A percentile compares a stretch with the other conserved stretches of the same genome.
Evolutionary conservation across 306 rosid species (phyloP).

Genomic region (Fragaria vesca): DNA sequence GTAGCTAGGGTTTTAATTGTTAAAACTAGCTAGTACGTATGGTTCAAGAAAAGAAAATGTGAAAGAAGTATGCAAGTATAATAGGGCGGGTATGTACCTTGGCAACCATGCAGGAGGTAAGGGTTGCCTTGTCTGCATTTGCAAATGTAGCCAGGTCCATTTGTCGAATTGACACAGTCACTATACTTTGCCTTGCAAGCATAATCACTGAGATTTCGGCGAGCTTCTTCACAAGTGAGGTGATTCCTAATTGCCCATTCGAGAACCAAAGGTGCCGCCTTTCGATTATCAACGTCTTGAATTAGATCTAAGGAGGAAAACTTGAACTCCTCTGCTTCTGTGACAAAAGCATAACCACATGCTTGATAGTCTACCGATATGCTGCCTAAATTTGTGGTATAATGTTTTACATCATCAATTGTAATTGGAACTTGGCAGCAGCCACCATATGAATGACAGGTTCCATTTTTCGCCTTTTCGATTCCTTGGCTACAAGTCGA

Average conservation of each 20-base stretch:
- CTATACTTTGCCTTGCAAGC: constrained; percentile 26
- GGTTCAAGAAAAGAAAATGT: neutral
- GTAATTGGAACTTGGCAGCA: constrained; percentile 12
- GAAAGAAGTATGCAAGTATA: neutral
- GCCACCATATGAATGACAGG: constrained; percentile 17
- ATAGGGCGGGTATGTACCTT: neutral
- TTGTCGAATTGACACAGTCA: constrained; percentile 5
- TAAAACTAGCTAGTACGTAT: neutral
- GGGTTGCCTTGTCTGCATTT: constrained; percentile 25
- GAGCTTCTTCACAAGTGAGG: constrained; percentile 15
- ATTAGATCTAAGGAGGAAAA: constrained; percentile 15
- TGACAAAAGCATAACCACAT: constrained; percentile 18
- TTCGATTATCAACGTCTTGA: neutral
- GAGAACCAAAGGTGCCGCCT: constrained; percentile 15
- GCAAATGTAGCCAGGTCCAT: constrained; percentile 30
- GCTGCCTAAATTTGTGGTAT: neutral
- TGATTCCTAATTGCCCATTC: constrained; percentile 33
- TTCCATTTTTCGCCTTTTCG: neutral
- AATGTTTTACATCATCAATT: neutral
- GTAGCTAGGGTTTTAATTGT: too few relatives aligned
- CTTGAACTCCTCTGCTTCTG: constrained; percentile 10
- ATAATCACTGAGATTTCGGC: neutral
- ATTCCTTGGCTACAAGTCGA: neutral
- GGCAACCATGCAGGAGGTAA: constrained; percentile 25
- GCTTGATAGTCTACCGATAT: neutral